Conservation (phyloP, 1,139 yeast species). For the Meyerozyma smithsonii region DNA sequence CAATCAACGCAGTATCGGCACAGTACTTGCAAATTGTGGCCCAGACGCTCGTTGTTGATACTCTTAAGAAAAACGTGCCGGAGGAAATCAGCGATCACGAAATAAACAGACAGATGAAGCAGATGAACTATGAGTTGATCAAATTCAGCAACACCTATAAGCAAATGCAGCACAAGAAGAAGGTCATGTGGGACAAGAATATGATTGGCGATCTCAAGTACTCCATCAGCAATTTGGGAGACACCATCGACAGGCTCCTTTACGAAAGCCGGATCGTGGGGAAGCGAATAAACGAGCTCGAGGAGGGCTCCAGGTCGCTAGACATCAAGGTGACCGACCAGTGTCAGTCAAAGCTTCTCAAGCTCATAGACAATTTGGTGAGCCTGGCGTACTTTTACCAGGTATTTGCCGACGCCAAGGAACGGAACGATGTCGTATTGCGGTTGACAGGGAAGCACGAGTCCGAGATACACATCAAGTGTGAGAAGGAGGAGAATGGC, state of each 20-base stretch:
- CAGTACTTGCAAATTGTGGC: conserved; percentile 21
- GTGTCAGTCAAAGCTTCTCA: conserved; percentile 22
- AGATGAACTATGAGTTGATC: conserved; percentile 28
- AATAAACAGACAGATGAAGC: conserved; percentile 23
- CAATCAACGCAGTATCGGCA: conserved; percentile 23
- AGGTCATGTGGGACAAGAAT: conserved; percentile 29
- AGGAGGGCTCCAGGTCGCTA: conserved; percentile 53
- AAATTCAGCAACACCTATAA: conserved; percentile 26
- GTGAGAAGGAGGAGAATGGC: conserved; percentile 5
- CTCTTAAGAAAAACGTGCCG: conserved; percentile 11
- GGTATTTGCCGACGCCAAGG: conserved; percentile 27
- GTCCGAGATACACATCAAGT: conserved; percentile 17
- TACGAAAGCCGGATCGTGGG: conserved; percentile 75
- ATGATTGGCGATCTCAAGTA: conserved; percentile 32
- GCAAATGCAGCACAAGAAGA: conserved; percentile 27
- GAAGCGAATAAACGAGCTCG: conserved; percentile 76
- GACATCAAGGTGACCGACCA: conserved; percentile 35
- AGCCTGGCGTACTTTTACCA: conserved; percentile 29
- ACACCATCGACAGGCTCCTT: conserved; percentile 68
- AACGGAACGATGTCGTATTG: conserved; percentile 23
- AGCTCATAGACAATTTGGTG: conserved; percentile 34
- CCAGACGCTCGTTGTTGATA: conserved; percentile 17
- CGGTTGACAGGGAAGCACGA: conserved; percentile 25
- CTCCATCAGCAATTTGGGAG: conserved; percentile 59
- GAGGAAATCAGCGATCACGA: conserved; percentile 11